Evolutionary conservation across 768 basidiomycete species (phyloP).

Genomic region (Psilocybe azurescens): DNA sequence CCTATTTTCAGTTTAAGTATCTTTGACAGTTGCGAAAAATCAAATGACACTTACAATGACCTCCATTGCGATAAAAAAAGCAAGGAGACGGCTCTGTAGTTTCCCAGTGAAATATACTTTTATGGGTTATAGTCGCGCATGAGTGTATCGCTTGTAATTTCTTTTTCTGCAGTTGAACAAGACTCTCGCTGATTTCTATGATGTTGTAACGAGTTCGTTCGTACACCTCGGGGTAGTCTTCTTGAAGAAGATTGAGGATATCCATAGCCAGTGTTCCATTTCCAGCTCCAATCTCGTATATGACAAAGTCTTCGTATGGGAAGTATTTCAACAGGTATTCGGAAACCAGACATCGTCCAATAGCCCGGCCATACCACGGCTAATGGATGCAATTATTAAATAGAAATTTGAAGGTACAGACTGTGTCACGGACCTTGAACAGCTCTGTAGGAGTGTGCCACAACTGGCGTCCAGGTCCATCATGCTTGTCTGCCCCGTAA

Average conservation of each 20-base stretch:
- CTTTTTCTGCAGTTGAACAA: conserved; percentile 74
- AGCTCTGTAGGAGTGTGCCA: conserved; percentile 99
- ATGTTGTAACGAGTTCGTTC: conserved; percentile 92
- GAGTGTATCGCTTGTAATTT: conserved; percentile 68
- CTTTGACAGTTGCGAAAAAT: neutral
- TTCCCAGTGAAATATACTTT: conserved; percentile 89
- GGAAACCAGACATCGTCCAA: conserved; percentile 86
- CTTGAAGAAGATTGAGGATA: conserved; percentile 80
- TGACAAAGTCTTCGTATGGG: conserved; percentile 93
- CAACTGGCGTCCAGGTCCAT: conserved; percentile 84
- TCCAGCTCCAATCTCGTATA: conserved; percentile 98
- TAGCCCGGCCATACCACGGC: conserved; percentile 95
- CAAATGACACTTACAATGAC: conserved; percentile 72
- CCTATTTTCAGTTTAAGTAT: conserved; percentile 49
- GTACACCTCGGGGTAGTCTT: conserved; percentile 88
- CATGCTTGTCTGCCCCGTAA: conserved; percentile 64
- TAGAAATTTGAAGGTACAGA: neutral
- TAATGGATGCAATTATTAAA: conserved; percentile 34
- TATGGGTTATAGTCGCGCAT: conserved; percentile 71
- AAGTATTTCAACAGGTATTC: conserved; percentile 95
- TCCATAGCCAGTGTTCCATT: conserved; percentile 95
- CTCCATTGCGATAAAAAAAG: conserved; percentile 93
- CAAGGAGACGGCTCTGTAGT: conserved; percentile 80
- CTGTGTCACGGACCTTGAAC: conserved; percentile 73
- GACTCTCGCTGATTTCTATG: conserved; percentile 88